Percentiles rank a stretch among this genome's conserved stretches.
These are phyloP conservation scores for Garcia nutans DNA, from an alignment of 345 rosid genomes.

Conservation along the genomic window DNA sequence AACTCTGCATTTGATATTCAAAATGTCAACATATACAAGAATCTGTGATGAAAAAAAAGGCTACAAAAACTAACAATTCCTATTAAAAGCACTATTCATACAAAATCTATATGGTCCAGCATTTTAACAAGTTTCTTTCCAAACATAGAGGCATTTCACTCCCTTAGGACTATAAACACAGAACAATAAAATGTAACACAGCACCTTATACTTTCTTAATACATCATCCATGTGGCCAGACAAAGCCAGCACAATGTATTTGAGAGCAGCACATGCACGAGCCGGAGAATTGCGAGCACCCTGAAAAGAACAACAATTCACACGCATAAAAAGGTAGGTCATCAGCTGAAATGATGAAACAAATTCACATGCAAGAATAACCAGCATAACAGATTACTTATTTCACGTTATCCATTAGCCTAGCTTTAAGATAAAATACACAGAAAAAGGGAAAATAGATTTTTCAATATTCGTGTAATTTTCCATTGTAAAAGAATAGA, in stretches of 20 bases:
- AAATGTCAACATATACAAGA: background rate
- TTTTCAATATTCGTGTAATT: too few relatives aligned
- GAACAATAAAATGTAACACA: conserved; percentile 1
- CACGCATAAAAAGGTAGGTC: background rate
- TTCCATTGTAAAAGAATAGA: background rate
- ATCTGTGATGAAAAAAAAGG: background rate
- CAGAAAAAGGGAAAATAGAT: background rate
- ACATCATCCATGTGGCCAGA: conserved; percentile 84
- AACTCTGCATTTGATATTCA: background rate
- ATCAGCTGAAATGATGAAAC: background rate
- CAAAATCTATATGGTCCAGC: background rate
- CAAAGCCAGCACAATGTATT: conserved; percentile 68
- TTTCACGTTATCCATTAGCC: too few relatives aligned
- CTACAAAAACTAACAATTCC: background rate
- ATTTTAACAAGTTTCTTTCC: conserved; percentile 3
- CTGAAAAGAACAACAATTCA: conserved; percentile 35
- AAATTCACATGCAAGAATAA: conserved; percentile 8
- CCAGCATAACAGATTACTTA: background rate
- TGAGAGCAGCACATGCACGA: conserved; percentile 73
- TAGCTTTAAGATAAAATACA: background rate
- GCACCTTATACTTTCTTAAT: conserved; percentile 75
- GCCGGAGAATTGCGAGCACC: conserved; percentile 44
- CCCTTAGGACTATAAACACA: background rate
- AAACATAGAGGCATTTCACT: background rate
- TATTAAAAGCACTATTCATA: background rate